Evolutionary conservation across 2,329 filamentous ascomycete species (phyloP), one percentile per base, ranked within the genome.

Genomic region (Xylariaceae sp.): DNA sequence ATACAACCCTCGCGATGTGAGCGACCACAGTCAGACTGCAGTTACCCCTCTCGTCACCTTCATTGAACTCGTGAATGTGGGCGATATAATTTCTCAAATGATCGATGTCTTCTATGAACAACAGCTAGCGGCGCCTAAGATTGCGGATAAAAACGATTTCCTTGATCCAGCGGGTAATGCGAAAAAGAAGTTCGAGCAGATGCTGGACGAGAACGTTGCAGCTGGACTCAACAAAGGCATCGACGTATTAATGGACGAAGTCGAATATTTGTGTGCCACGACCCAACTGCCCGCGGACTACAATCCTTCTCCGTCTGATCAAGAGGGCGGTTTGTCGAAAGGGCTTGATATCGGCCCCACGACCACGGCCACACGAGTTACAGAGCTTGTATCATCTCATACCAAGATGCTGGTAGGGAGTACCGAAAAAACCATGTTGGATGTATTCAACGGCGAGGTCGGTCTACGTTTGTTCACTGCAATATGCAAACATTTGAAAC

Each of bases 151-250:
- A 39, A 95, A 95, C 65, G 94, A 99, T 70, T 99, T 99, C 63
- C 76, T 99, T 42, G 90, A 95, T 63, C 87, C 90, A 17, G 89
- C 91, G 0, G 87, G 88, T 31, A 86, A 96, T 60, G 91, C 94
- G 57, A 99, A 99, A 81, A 97, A 96, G 74, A 90, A 89, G 58
- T 99, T 97, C 62, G 94, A 99, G 75, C 91, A 96, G 66, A 96
- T 96, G 87, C 84, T 99, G 1, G 94, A 99, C 64, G 94, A 97
- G 70, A 89, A 89, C 52, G 94, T 99, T 7, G 94, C 94, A 4
- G 90, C 92, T 9, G 95, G 95, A 1, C 75, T 99, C 55, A 96
- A 96, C 70, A 96, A 95, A 72, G 94, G 94, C 56, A 97, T 99
- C 55, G 92, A 99, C 64, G 94, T 96, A 49, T 80, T 99, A 39